Conservation (phyloP, 441 rosid genomes). For the Arabidopsis lyrata region DNA sequence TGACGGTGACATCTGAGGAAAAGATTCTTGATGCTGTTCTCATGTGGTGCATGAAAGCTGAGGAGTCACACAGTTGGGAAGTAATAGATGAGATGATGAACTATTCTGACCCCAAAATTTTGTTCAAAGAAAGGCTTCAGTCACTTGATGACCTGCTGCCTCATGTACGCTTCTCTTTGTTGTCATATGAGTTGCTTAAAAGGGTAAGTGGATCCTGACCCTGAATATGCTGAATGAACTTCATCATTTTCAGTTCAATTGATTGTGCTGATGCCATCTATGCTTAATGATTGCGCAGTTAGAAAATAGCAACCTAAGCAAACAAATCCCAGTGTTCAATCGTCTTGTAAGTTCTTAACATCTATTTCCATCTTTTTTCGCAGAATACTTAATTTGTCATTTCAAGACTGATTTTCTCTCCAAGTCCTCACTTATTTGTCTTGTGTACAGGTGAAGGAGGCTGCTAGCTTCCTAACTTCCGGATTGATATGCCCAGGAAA, state of each 20-base stretch:
- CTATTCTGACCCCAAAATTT: slow-evolving; percentile 51
- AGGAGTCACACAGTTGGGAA: slow-evolving; percentile 76
- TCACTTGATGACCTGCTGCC: slow-evolving; percentile 65
- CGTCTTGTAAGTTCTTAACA: slow-evolving; percentile 66
- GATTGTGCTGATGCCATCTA: slow-evolving; percentile 39
- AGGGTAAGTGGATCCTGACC: slow-evolving; percentile 58
- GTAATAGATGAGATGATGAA: slow-evolving; percentile 61
- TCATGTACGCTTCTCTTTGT: slow-evolving; percentile 82
- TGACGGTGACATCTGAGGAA: slow-evolving; percentile 95
- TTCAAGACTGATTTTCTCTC: not conserved
- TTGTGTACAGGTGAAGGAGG: slow-evolving; percentile 73
- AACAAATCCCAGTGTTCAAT: slow-evolving; percentile 50
- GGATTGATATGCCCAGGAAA: slow-evolving; percentile 56
- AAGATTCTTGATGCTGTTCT: slow-evolving; percentile 89
- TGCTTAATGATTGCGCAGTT: slow-evolving; percentile 62
- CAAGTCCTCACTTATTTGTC: slow-evolving; percentile 32
- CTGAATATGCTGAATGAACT: slow-evolving; percentile 19
- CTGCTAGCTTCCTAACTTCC: slow-evolving; percentile 51
- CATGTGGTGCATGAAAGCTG: slow-evolving; percentile 87
- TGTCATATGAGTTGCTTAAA: slow-evolving; percentile 71
- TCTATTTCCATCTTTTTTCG: slow-evolving; percentile 1
- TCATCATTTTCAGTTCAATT: slow-evolving; percentile 2
- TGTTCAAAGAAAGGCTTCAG: slow-evolving; percentile 75
- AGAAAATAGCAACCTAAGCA: slow-evolving; percentile 69
- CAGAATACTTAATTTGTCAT: slow-evolving; percentile 3